phyloP scores from a whole-genome alignment of 2,329 filamentous ascomycete species.

The Emmonsia crescens region DNA sequence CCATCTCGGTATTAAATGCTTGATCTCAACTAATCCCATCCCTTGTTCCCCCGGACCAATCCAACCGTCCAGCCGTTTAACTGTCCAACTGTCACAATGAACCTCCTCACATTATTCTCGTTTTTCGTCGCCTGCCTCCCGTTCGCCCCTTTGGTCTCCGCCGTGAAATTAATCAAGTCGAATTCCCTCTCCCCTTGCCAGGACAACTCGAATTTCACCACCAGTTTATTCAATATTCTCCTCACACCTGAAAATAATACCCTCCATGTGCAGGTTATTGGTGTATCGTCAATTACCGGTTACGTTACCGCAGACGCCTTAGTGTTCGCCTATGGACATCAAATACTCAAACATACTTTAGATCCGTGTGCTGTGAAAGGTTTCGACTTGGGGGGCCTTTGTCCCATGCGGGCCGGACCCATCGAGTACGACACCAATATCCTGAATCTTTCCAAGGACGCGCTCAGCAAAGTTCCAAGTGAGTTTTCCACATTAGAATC shows the following conservation, averaged over 20 bases:
- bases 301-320: slow-evolving; percentile 67
- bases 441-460: slow-evolving; percentile 41
- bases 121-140: slow-evolving; percentile 30
- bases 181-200: slow-evolving; percentile 79
- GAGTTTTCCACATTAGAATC: slow-evolving; percentile 17
- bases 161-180: slow-evolving; percentile 61
- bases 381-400: slow-evolving; percentile 59
- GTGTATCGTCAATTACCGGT: slow-evolving; percentile 72
- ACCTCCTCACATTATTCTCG: slow-evolving; percentile 23
- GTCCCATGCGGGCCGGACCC: slow-evolving; percentile 79
- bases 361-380: slow-evolving; percentile 57
- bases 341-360: slow-evolving; percentile 54
- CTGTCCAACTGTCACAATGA: slow-evolving; percentile 25
- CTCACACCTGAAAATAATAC: slow-evolving; percentile 56
- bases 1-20: background rate
- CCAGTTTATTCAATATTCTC: slow-evolving; percentile 74
- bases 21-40: background rate
- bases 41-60: background rate
- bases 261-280: slow-evolving; percentile 63
- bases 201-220: slow-evolving; percentile 72
- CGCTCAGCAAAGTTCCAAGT: slow-evolving; percentile 59
- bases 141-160: slow-evolving; percentile 42
- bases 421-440: slow-evolving; percentile 66
- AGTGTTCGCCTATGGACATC: slow-evolving; percentile 73
- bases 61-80: too few relatives aligned